These are phyloP conservation scores for Linum trigynum DNA, from an alignment of 345 rosid species.

Conservation along the genomic window DNA sequence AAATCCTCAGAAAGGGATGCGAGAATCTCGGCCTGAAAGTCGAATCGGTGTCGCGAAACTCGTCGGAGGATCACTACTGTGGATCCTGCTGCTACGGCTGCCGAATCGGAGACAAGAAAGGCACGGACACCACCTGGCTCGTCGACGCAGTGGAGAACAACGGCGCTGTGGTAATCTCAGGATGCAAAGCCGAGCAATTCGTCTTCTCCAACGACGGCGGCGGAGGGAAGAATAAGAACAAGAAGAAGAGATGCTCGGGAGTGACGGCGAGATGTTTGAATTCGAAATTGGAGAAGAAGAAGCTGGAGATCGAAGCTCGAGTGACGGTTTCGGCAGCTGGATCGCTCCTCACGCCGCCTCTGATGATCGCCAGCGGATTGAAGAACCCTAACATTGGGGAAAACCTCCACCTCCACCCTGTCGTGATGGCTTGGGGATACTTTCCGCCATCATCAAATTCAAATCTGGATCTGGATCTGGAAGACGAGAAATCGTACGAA, in stretches of 20 bases:
- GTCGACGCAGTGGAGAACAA: slow-evolving; percentile 43
- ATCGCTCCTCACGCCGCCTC: slow-evolving; percentile 53
- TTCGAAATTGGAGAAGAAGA: slow-evolving; percentile 16
- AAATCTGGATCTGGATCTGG: neutral
- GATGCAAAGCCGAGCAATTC: slow-evolving; percentile 46
- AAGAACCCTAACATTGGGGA: slow-evolving; percentile 44
- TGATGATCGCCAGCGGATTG: slow-evolving; percentile 56
- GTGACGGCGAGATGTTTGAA: slow-evolving; percentile 32
- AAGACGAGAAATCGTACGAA: slow-evolving; percentile 13
- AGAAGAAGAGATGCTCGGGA: slow-evolving; percentile 42
- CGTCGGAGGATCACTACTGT: slow-evolving; percentile 44
- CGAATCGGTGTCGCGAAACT: slow-evolving; percentile 37
- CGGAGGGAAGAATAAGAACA: slow-evolving; percentile 5
- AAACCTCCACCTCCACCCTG: slow-evolving; percentile 59
- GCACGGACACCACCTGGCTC: slow-evolving; percentile 56
- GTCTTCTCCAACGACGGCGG: slow-evolving; percentile 21
- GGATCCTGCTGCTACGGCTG: slow-evolving; percentile 60
- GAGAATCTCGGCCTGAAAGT: slow-evolving; percentile 50
- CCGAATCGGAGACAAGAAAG: slow-evolving; percentile 51
- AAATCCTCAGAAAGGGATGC: slow-evolving; percentile 55
- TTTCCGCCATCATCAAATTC: slow-evolving; percentile 30
- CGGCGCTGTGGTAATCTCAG: slow-evolving; percentile 48
- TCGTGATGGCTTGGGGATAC: slow-evolving; percentile 57
- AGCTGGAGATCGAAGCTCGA: slow-evolving; percentile 48
- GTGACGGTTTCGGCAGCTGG: slow-evolving; percentile 61